Evolutionary conservation across 805 yeast genomes (phyloP), one percentile per base, ranked within the genome.

Genomic region (Dipodascus albidus): DNA sequence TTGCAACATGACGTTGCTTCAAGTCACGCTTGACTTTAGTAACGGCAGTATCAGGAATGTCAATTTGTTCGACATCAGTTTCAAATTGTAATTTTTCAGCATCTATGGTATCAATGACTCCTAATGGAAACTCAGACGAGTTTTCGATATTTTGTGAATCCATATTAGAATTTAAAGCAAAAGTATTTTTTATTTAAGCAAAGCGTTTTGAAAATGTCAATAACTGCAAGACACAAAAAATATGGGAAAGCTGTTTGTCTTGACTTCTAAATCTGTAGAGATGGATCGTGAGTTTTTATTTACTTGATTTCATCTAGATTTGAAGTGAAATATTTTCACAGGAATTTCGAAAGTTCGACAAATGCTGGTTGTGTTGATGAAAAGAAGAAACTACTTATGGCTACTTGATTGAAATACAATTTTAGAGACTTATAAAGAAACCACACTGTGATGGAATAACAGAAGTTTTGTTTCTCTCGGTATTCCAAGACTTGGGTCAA

Each of bases 1-100:
- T 81, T 56, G 80, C 76, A 56, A 83, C 78, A 59, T 83, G 89
- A 49, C 78, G 56, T 0, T 61, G 59, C 2, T 65, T 50, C 48
- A 66, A 54, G 19, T 60, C 55, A 33, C 69, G 55, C 9, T 47
- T 53, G 24, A 65, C 57, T 4, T 56, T 49, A 50, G 62, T 64
- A 48, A 60, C 62, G 6, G 24, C 27, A 22, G 48, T 22, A 6
- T 49, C 51, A 6, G 11, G 9, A 6, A 6, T 27, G 33, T 27
- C 11, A 11, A 27, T 27, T 11, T 27, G 9, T 11, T 27, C 33
- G 33, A 27, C 9, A 27, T 27, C 33, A 6, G 33, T 27, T 11
- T 27, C 33, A 27, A 27, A 27, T 11, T 27, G 33, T 11, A 27
- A 27, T 11, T 27, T 27, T 27, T 27, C 33, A 27, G 33, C 33